phyloP scores from a whole-genome alignment of 2,329 filamentous ascomycete genomes.

The Davidsoniella virescens region DNA sequence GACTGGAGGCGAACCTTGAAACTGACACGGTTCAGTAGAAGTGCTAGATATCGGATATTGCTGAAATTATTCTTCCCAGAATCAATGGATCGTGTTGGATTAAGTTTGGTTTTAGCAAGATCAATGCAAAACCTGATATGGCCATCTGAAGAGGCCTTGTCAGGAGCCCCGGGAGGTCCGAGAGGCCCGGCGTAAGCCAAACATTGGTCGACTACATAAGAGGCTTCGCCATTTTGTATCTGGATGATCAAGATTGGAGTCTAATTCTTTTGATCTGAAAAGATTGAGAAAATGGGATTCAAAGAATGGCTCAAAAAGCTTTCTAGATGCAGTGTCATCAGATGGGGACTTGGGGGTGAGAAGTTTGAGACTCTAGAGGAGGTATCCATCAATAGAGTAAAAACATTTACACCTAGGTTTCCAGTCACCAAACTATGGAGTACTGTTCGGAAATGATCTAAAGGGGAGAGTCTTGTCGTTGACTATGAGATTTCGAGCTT shows the following conservation, averaged over 20 bases:
- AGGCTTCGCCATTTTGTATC: no score
- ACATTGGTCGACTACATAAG: no score
- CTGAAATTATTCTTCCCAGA: background rate
- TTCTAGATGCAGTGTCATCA: no score
- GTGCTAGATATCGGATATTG: background rate
- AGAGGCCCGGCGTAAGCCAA: no score
- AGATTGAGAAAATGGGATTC: background rate
- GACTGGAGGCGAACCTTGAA: background rate
- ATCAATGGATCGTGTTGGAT: no score
- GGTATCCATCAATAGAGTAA: background rate
- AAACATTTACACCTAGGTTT: background rate
- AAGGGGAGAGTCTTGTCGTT: background rate
- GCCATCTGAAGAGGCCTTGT: no score
- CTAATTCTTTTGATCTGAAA: no score
- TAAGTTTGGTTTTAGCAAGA: no score
- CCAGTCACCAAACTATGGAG: background rate
- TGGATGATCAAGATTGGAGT: no score
- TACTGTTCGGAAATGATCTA: background rate
- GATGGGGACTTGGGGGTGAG: background rate
- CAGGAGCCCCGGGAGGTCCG: no score
- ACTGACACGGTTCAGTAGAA: background rate
- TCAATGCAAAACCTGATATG: no score
- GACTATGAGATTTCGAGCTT: no score
- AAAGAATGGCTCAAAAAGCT: background rate
- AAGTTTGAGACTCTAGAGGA: background rate